Evolutionary conservation across 441 rosid species (phyloP), one percentile per base, ranked within the genome.

Genomic region (Erodium chrysanthum): DNA sequence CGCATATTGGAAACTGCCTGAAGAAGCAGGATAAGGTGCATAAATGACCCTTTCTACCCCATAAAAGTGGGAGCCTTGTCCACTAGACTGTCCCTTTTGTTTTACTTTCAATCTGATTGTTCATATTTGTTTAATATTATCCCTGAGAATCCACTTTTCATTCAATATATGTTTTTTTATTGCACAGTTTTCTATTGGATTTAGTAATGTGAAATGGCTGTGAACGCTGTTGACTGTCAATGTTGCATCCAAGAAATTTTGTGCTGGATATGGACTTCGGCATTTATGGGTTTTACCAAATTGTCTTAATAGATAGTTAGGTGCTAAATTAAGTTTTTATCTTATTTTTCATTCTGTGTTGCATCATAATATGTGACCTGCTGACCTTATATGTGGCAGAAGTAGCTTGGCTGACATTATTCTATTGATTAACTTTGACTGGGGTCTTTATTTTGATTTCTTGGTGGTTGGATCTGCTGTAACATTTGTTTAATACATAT

Each of bases 191-290:
- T 59, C 3, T 22, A 59, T 59, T 11, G 31, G 29, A 21, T 23
- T 25, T 35, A 11, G 17, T 9, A 4, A 54, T 67, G 5, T 18
- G 70, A 23, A 27, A 50, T 42, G 17, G 48, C 15, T 23, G 8
- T 40, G 59, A 37, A 25, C 60, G 56, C 29, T 33, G 35, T 60
- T 62, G 63, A 25, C 21, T 73, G 22, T 56, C 20, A 0, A 56
- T 48, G 58, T 75, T 20, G 12, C 22, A 4, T 6, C 7, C 2
- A 17, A 52, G 66, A 10, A 67, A 54, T 17, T 67, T 72, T 33
- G 44, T 54, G 7, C 18, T 52, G 21, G 21, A 9, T 8, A 27
- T 40, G 60, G 54, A 42, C 14, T 25, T 61, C 9, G 23, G 54
- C 18, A 35, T 66, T 58, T 56, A 11, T 50, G 5, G 56, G 40